These are phyloP conservation scores for Hydnomerulius pinastri DNA, from an alignment of 768 basidiomycete species.

Conservation along the genomic window DNA sequence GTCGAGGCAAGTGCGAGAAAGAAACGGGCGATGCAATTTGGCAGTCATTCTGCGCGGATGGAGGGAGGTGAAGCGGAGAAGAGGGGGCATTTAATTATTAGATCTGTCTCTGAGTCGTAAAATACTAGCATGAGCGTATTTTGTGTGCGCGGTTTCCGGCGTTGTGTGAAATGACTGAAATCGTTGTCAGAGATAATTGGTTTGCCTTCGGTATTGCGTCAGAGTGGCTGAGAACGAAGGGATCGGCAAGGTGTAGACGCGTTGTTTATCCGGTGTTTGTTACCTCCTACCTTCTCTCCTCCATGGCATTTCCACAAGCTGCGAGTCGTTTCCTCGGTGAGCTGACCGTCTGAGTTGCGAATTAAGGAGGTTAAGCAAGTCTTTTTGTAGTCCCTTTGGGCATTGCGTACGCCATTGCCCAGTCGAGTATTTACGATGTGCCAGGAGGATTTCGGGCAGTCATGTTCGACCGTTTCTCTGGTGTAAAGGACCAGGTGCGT, in stretches of 20 bases:
- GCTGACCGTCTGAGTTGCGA: conserved; percentile 11
- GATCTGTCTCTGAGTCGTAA: neutral
- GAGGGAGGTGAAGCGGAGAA: conserved; percentile 52
- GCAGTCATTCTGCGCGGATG: conserved; percentile 85
- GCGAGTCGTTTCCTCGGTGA: conserved; percentile 52
- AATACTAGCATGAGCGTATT: neutral
- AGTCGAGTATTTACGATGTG: conserved; percentile 68
- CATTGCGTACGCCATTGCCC: conserved; percentile 41
- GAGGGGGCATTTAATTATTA: conserved; percentile 49
- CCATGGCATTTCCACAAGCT: conserved; percentile 55
- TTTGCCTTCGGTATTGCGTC: no score
- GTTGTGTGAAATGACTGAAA: no score
- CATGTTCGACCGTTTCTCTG: conserved; percentile 97
- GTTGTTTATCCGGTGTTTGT: conserved; percentile 31
- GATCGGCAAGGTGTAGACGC: neutral
- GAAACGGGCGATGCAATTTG: conserved; percentile 98
- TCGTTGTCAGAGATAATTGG: no score
- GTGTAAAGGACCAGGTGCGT: conserved; percentile 78
- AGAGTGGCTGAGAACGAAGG: neutral
- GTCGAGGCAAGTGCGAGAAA: conserved; percentile 71
- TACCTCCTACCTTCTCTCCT: neutral
- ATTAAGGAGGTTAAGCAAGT: conserved; percentile 9
- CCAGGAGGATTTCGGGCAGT: conserved; percentile 93
- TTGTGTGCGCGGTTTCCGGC: neutral
- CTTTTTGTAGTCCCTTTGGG: conserved; percentile 37